Evolutionary conservation across 257 asterid species (phyloP), one percentile per base, ranked within the genome.

Genomic region (Misopates orontium): DNA sequence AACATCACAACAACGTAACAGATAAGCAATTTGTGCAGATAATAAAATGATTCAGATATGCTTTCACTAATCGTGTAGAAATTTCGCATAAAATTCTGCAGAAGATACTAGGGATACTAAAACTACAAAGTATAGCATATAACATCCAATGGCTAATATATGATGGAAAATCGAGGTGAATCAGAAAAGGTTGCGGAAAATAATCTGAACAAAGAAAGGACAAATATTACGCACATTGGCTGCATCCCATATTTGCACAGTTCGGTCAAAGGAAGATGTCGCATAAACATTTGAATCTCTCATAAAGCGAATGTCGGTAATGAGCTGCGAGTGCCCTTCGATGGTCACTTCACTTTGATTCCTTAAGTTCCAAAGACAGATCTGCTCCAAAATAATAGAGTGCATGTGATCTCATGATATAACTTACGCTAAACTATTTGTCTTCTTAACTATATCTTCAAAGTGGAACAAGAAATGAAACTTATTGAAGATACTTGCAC

Each of bases 201-300:
- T 11, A 10, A 12, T 4, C 3, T n/a, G 7, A 62, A 18, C 10
- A 12, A 16, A 55, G 20, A 45, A 18, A 50, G 55, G 36, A 62
- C 50, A 55, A 47, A 40, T 53, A 23, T 58, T 28, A 2, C 36
- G 36, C 60, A 85, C 88, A 72, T 73, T 73, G 69, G 31, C 17
- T 56, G 81, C 83, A 61, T 85, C 78, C 81, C 83, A 81, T 77
- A 85, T 62, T 66, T 50, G 77, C 60, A 83, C 67, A 11, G 55
- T 74, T 73, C 40, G 75, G 56, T 85, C 89, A 49, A 73, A 73
- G 15, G 84, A 83, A 28, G 87, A 79, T 36, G 87, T 79, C n/a
- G 87, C 89, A 20, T 83, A 75, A 39, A 70, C 19, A 22, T 48
- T 19, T 66, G 86, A 80, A 79, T 65, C 64, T 42, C 83, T 75